A percentile compares a stretch with the other conserved stretches of the same genome.
Conservation (phyloP, 768 basidiomycete species). For the Suillus alpinus region DNA sequence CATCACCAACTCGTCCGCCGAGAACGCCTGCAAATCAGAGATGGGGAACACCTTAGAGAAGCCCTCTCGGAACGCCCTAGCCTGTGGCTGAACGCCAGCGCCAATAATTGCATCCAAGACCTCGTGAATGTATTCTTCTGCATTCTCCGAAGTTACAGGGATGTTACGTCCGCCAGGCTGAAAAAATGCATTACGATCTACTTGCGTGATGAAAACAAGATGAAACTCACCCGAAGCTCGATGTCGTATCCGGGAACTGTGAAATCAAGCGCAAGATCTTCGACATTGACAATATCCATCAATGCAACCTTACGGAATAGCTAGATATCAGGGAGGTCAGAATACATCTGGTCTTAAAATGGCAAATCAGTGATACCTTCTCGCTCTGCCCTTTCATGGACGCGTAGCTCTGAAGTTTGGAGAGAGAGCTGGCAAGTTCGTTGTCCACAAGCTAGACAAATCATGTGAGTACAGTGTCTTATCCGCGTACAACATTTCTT, state of each 20-base stretch:
- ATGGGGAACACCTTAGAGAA: conserved; percentile 97
- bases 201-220: neutral
- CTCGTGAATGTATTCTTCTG: conserved; percentile 84
- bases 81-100: conserved; percentile 73
- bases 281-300: conserved; percentile 65
- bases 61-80: conserved; percentile 89
- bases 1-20: conserved; percentile 92
- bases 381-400: conserved; percentile 45
- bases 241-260: conserved; percentile 96
- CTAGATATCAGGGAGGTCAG: conserved; percentile 24
- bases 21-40: conserved; percentile 85
- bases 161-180: conserved; percentile 80
- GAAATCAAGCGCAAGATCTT: conserved; percentile 93
- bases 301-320: conserved; percentile 54
- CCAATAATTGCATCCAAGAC: conserved; percentile 89
- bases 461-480: conserved; percentile 8
- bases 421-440: conserved; percentile 81
- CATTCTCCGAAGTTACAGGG: conserved; percentile 81
- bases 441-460: conserved; percentile 71
- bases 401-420: conserved; percentile 72
- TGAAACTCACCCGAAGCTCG: conserved; percentile 71
- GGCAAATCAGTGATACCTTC: conserved; percentile 42
- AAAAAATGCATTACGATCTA: conserved; percentile 1
- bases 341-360: neutral
- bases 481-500: conserved; percentile 16